Evolutionary conservation across 768 basidiomycete genomes (phyloP).

Genomic region (Russula olivacea): DNA sequence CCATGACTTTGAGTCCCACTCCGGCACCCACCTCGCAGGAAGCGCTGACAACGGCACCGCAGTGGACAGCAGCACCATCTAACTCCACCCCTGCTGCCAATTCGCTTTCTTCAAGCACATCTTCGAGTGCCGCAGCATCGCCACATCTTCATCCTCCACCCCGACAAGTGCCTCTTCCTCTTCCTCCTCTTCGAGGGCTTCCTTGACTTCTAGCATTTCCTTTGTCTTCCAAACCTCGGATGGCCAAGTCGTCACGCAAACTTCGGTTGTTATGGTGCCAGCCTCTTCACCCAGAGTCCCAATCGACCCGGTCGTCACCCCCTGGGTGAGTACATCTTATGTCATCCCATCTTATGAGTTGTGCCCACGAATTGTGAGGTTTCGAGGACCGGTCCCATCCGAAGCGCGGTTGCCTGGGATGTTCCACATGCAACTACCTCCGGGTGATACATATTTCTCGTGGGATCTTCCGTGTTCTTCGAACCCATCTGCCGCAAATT

Average conservation of each 20-base stretch:
- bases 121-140: conserved; percentile 2
- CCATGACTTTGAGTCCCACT: conserved; percentile 3
- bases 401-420: not conserved
- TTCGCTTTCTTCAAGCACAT: not conserved
- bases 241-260: conserved; percentile 22
- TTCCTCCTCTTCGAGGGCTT: not conserved
- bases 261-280: conserved; percentile 20
- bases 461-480: not conserved
- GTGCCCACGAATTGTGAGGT: not conserved
- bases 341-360: not conserved
- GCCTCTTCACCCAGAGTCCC: not conserved
- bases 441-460: not conserved
- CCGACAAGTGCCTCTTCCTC: not conserved
- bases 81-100: not conserved
- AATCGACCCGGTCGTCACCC: not conserved
- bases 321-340: conserved; percentile 25
- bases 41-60: not conserved
- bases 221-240: conserved; percentile 8
- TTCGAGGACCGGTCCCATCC: not conserved
- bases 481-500: not conserved
- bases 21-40: not conserved
- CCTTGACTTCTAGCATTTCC: not conserved
- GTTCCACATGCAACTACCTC: not conserved
- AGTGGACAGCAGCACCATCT: not conserved
- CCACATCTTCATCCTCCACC: conserved; percentile 11